Conservation (phyloP, 306 rosid species). For the Fragaria ananassa region DNA sequence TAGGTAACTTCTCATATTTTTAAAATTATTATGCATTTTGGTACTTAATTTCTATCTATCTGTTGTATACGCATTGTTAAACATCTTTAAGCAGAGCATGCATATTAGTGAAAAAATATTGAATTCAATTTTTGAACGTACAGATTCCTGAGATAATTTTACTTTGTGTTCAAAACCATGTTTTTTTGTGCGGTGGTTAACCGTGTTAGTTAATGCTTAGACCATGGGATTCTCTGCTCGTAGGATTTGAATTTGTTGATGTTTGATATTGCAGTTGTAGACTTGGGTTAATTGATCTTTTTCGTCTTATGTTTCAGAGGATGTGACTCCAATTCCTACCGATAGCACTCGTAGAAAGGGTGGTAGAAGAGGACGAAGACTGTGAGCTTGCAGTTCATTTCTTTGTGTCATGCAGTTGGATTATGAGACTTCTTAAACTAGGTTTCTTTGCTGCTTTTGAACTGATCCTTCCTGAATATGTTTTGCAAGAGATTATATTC, state of each 20-base stretch:
- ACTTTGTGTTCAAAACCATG: neutral
- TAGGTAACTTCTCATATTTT: conserved; percentile 35
- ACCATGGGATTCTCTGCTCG: neutral
- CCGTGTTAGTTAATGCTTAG: neutral
- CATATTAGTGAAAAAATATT: neutral
- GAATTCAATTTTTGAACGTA: neutral
- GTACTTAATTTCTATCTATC: neutral
- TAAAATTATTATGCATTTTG: neutral
- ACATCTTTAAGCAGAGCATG: neutral
- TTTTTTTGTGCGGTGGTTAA: neutral
- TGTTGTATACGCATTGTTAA: neutral
- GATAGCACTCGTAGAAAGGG: conserved; percentile 88
- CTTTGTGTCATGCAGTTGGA: conserved; percentile 17
- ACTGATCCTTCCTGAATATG: conserved; percentile 21
- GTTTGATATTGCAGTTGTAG: neutral
- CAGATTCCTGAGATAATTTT: neutral
- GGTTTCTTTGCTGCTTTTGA: conserved; percentile 26
- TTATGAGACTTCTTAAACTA: conserved; percentile 15
- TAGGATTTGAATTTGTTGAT: neutral
- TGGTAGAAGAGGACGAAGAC: conserved; percentile 83
- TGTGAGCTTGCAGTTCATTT: conserved; percentile 33
- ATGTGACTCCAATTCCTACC: conserved; percentile 75
- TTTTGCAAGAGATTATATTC: conserved; percentile 9
- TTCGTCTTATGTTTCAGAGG: conserved; percentile 48
- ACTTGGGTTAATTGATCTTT: neutral